Evolutionary conservation across 345 rosid genomes (phyloP).

Genomic region (Eucalyptus regnans): DNA sequence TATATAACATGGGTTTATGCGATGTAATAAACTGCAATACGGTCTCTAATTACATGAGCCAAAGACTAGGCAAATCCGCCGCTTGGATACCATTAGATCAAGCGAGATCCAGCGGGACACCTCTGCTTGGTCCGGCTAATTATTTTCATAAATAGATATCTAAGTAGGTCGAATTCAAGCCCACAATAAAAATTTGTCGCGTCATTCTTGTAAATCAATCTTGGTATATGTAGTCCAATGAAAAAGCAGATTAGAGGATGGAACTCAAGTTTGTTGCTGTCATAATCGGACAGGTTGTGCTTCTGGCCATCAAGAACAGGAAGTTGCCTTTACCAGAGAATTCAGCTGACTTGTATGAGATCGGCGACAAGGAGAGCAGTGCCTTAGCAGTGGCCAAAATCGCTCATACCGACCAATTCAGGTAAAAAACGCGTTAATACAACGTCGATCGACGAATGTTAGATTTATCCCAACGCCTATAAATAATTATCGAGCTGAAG

Average conservation of each 20-base stretch:
- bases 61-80: accelerated
- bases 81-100: neutral
- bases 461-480: neutral
- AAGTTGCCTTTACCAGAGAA: conserved; percentile 17
- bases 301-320: conserved; percentile 23
- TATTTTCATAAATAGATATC: neutral
- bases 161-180: neutral
- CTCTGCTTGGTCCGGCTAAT: neutral
- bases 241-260: neutral
- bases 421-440: conserved; percentile 1
- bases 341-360: conserved; percentile 21
- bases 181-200: neutral
- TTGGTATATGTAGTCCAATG: neutral
- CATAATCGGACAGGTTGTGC: conserved; percentile 12
- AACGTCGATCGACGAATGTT: neutral
- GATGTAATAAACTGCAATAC: neutral
- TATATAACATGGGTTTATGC: neutral
- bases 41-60: neutral
- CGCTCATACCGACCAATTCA: conserved; percentile 36
- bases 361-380: conserved; percentile 3
- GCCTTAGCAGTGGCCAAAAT: conserved; percentile 1
- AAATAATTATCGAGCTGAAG: neutral
- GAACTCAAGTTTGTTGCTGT: neutral
- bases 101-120: neutral
- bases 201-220: neutral